Conservation (phyloP, 169 alveolate genomes). For the Ichthyophthirius multifiliis region DNA sequence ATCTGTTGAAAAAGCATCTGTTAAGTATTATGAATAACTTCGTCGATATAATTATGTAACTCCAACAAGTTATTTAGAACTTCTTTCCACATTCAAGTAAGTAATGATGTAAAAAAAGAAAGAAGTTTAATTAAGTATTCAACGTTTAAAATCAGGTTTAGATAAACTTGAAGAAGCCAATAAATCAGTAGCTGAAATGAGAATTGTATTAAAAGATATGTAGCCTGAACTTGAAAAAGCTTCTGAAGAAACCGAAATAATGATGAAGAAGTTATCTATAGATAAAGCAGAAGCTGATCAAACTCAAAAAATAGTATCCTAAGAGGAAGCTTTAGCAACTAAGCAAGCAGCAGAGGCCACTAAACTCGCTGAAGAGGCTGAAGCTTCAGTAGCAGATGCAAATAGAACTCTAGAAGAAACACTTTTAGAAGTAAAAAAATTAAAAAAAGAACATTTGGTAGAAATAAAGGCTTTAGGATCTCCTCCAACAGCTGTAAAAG, state of each 20-base stretch:
- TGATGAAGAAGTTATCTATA: slow-evolving; percentile 86
- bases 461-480: slow-evolving; percentile 70
- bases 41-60: slow-evolving; percentile 74
- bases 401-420: slow-evolving; percentile 32
- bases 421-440: slow-evolving; percentile 27
- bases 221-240: slow-evolving; percentile 92
- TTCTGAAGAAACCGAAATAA: slow-evolving; percentile 87
- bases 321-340: slow-evolving; percentile 78
- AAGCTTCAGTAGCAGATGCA: slow-evolving; percentile 49
- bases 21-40: slow-evolving; percentile 78
- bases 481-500: slow-evolving; percentile 80
- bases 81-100: slow-evolving; percentile 66
- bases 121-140: slow-evolving; percentile 64
- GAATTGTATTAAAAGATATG: slow-evolving; percentile 77
- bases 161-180: slow-evolving; percentile 78
- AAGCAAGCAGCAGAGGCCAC: slow-evolving; percentile 67
- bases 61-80: slow-evolving; percentile 84
- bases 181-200: slow-evolving; percentile 67
- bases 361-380: slow-evolving; percentile 30
- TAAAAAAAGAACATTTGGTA: slow-evolving; percentile 33
- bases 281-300: slow-evolving; percentile 92
- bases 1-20: slow-evolving; percentile 87
- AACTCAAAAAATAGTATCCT: slow-evolving; percentile 77
- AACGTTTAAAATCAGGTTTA: slow-evolving; percentile 76
- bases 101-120: slow-evolving; percentile 68